Percentiles rank a stretch among this genome's conserved stretches.
phyloP scores from a whole-genome alignment of 306 rosid genomes.

The Clitoria ternatea region DNA sequence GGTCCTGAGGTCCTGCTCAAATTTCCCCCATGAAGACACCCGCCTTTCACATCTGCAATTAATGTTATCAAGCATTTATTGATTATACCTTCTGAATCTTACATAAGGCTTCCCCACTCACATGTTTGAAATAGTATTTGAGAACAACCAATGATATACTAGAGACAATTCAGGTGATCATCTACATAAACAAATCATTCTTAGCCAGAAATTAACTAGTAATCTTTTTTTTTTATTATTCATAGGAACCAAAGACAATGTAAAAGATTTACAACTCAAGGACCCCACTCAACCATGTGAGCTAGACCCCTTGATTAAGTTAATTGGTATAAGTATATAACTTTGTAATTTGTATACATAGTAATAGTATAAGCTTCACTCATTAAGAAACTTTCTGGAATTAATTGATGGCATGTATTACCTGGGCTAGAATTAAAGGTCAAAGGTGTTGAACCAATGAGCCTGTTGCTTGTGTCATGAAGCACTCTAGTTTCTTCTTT shows the following conservation, averaged over 20 bases:
- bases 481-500: slow-evolving; percentile 35
- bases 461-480: slow-evolving; percentile 48
- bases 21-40: slow-evolving; percentile 75
- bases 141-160: not conserved
- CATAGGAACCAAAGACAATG: no score
- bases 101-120: not conserved
- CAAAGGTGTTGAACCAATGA: slow-evolving; percentile 48
- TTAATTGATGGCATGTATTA: slow-evolving; percentile 19
- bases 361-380: not conserved
- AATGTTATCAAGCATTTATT: slow-evolving; percentile 1
- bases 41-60: slow-evolving; percentile 70
- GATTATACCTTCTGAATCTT: slow-evolving; percentile 3
- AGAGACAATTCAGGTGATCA: not conserved
- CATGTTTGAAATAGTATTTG: not conserved
- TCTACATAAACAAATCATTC: no score
- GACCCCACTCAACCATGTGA: no score
- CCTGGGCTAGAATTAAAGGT: slow-evolving; percentile 75
- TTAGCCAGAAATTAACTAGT: no score
- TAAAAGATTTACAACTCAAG: no score
- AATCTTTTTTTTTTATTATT: no score
- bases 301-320: no score
- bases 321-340: not conserved
- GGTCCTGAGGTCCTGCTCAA: slow-evolving; percentile 38
- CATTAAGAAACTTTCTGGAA: not conserved
- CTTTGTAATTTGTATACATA: slow-evolving; percentile 6